phyloP scores from a whole-genome alignment of 106 monocot genomes.

The Triglochin maritima region DNA sequence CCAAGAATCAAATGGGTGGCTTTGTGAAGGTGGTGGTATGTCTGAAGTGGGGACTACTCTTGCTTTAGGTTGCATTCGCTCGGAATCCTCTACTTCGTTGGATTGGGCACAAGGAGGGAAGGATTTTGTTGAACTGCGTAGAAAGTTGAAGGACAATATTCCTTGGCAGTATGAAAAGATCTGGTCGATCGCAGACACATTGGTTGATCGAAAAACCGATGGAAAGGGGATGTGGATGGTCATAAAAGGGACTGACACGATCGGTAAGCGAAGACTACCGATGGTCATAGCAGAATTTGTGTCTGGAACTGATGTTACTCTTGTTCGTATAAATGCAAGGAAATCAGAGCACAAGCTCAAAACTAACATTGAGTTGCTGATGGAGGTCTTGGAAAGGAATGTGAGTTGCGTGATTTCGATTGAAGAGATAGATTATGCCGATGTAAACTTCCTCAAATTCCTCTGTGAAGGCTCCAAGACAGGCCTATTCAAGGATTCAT shows the following conservation, averaged over 20 bases:
- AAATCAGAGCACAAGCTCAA: slow-evolving; percentile 7
- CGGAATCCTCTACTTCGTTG: slow-evolving; percentile 45
- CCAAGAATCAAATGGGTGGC: slow-evolving; percentile 11
- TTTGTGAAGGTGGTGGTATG: slow-evolving; percentile 3
- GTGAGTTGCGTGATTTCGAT: slow-evolving; percentile 36
- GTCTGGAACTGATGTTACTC: slow-evolving; percentile 23
- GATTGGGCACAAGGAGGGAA: slow-evolving; percentile 3
- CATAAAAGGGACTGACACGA: slow-evolving; percentile 47
- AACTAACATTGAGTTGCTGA: slow-evolving; percentile 9
- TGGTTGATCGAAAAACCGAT: slow-evolving; percentile 16
- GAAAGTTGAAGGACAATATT: slow-evolving; percentile 41
- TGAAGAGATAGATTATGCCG: slow-evolving; percentile 33
- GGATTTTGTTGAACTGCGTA: slow-evolving; percentile 23
- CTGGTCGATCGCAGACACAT: slow-evolving; percentile 38
- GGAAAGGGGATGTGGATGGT: slow-evolving; percentile 38
- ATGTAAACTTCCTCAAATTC: slow-evolving; percentile 6
- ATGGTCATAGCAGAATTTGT: slow-evolving; percentile 32
- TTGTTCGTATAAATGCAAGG: slow-evolving; percentile 23
- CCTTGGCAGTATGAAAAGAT: slow-evolving; percentile 69
- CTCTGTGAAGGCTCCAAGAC: slow-evolving; percentile 20
- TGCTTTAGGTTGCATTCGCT: slow-evolving; percentile 26
- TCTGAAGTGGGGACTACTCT: slow-evolving; percentile 33
- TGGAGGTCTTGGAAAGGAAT: slow-evolving; percentile 20
- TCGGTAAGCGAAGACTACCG: slow-evolving; percentile 51
- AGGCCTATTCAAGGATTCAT: slow-evolving; percentile 22